phyloP scores from a whole-genome alignment of 164 flowering plant species.

The Magnolia officinalis region DNA sequence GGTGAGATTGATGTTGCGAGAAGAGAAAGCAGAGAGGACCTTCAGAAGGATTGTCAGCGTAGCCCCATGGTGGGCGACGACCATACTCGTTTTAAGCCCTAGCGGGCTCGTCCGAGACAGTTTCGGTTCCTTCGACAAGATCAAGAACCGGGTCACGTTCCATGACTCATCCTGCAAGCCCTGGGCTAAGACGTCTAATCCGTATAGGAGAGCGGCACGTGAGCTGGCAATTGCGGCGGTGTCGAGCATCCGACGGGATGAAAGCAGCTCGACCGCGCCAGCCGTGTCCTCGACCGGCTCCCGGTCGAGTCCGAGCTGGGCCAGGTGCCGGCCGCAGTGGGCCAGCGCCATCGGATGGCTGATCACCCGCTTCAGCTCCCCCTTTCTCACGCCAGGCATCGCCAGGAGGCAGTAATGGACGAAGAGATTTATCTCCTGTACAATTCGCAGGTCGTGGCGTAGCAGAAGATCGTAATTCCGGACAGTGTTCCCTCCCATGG shows the following conservation, averaged over 20 bases:
- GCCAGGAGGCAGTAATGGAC: conserved; percentile 30
- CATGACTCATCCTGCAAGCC: conserved; percentile 34
- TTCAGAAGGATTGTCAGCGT: conserved; percentile 11
- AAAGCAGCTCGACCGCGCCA: conserved; percentile 32
- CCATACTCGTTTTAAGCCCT: conserved; percentile 25
- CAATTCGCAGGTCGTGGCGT: conserved; percentile 14
- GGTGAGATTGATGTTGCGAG: conserved; percentile 22
- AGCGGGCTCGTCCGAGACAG: not conserved
- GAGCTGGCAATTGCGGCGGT: conserved; percentile 35
- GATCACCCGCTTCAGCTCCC: conserved; percentile 23
- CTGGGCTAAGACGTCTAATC: conserved; percentile 26
- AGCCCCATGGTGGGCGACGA: conserved; percentile 17
- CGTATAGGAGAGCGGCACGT: conserved; percentile 22
- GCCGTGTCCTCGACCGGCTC: conserved; percentile 32
- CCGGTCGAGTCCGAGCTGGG: conserved; percentile 22
- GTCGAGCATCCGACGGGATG: conserved; percentile 18
- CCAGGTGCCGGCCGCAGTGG: conserved; percentile 22
- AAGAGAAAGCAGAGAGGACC: conserved; percentile 25
- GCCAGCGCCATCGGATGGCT: conserved; percentile 34
- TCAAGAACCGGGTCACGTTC: conserved; percentile 31
- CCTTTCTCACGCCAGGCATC: conserved; percentile 26
- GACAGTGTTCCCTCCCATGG: conserved; percentile 25
- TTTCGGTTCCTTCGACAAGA: conserved; percentile 12
- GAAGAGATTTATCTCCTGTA: conserved; percentile 24
- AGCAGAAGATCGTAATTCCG: conserved; percentile 27